A percentile compares a stretch with the other conserved stretches of the same genome.
These are phyloP conservation scores for Gaeumannomyces sp. DNA, from an alignment of 2,329 filamentous ascomycete species.

Conservation along the genomic window DNA sequence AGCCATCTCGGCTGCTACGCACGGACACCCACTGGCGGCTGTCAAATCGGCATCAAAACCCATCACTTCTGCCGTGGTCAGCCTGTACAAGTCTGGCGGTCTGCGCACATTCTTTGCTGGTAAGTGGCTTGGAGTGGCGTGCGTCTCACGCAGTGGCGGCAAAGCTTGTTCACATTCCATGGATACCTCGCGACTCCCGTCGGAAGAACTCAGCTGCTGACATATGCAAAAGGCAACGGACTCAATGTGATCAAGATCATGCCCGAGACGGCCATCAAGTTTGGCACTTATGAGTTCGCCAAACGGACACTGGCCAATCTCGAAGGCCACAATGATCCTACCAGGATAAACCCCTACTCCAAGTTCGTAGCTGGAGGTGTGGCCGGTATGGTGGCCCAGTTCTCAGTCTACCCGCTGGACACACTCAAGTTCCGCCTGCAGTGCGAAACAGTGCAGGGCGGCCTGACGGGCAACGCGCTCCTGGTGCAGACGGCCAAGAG, in stretches of 20 bases:
- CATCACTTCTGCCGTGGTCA: conserved; percentile 65
- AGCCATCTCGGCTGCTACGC: conserved; percentile 42
- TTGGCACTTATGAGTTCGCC: conserved; percentile 92
- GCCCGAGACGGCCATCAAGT: conserved; percentile 98
- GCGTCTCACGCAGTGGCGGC: background rate
- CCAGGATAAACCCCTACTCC: conserved; percentile 71
- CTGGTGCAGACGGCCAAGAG: conserved; percentile 77
- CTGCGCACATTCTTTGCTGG: conserved; percentile 88
- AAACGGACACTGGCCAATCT: conserved; percentile 80
- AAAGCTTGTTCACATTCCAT: background rate
- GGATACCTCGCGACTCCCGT: too few species aligned
- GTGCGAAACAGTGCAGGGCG: conserved; percentile 85
- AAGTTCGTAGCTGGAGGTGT: conserved; percentile 88
- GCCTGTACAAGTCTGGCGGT: conserved; percentile 80
- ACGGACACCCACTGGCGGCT: conserved; percentile 60
- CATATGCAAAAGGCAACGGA: conserved; percentile 65
- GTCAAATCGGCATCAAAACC: conserved; percentile 61
- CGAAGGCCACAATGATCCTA: conserved; percentile 81
- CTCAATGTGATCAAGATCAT: conserved; percentile 97
- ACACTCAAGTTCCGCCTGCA: conserved; percentile 80
- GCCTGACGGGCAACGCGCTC: conserved; percentile 74
- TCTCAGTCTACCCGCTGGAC: conserved; percentile 91
- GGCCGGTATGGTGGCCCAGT: conserved; percentile 92
- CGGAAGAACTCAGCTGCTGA: background rate
- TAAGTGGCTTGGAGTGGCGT: conserved; percentile 34